These are phyloP conservation scores for Pseudogymnoascus sp. DNA, from an alignment of 2,329 filamentous ascomycete genomes.

Conservation along the genomic window DNA sequence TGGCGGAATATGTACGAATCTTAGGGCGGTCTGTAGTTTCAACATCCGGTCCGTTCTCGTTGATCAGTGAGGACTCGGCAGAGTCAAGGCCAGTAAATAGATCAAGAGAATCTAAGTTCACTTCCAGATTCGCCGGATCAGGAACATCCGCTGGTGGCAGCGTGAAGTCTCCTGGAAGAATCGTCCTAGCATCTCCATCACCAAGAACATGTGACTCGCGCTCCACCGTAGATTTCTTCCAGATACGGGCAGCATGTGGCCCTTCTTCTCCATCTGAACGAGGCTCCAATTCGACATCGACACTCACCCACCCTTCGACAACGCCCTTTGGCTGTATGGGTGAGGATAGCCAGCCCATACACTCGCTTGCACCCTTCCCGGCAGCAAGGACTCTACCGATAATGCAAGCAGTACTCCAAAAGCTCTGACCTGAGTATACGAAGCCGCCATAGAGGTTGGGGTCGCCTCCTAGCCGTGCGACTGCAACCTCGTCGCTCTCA, in stretches of 20 bases:
- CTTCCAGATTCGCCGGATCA: constrained; percentile 36
- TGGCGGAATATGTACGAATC: constrained; percentile 25
- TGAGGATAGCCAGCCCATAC: constrained; percentile 61
- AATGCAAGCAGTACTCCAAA: constrained; percentile 60
- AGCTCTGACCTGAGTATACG: constrained; percentile 54
- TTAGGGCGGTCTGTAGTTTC: constrained; percentile 11
- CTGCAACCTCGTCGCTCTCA: constrained; percentile 54
- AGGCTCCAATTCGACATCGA: constrained; percentile 45
- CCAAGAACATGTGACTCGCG: constrained; percentile 53
- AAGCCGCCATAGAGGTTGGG: constrained; percentile 58
- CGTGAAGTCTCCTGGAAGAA: constrained; percentile 54
- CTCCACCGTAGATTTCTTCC: constrained; percentile 52
- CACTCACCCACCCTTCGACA: constrained; percentile 49
- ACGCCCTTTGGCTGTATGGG: constrained; percentile 45
- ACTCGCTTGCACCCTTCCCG: constrained; percentile 52
- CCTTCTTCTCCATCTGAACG: constrained; percentile 40
- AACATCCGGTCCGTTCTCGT: constrained; percentile 13
- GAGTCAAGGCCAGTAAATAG: constrained; percentile 29
- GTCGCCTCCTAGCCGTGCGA: constrained; percentile 49
- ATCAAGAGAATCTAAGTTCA: constrained; percentile 44
- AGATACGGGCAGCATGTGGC: constrained; percentile 49
- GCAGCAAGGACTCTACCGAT: constrained; percentile 57
- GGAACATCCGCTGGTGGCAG: constrained; percentile 49
- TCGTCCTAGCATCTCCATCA: constrained; percentile 43
- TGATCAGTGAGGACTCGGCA: background rate